These are phyloP conservation scores for Pythium scleroteichum DNA, from an alignment of 352 stramenopile genomes.

Conservation along the genomic window DNA sequence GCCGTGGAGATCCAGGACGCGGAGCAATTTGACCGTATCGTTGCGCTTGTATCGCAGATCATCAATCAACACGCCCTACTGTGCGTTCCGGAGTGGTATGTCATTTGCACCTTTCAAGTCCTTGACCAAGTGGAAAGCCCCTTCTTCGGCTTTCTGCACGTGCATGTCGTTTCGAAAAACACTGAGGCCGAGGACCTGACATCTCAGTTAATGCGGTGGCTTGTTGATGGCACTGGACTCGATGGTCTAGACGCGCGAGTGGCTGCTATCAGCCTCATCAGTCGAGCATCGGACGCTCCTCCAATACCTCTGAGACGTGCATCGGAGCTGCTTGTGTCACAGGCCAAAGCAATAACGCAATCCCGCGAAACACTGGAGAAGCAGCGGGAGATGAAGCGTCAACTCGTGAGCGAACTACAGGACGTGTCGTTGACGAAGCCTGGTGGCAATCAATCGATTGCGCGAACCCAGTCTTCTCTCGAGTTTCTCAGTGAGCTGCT, in stretches of 20 bases:
- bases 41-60: slow-evolving; percentile 44
- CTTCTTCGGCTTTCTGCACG: slow-evolving; percentile 22
- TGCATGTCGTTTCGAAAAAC: slow-evolving; percentile 7
- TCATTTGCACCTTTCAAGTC: slow-evolving; percentile 31
- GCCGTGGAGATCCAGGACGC: slow-evolving; percentile 40
- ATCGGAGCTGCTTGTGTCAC: slow-evolving; percentile 2
- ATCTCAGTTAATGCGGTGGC: slow-evolving; percentile 7
- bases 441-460: background rate
- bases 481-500: slow-evolving; percentile 20
- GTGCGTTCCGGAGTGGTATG: slow-evolving; percentile 49
- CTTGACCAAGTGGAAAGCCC: slow-evolving; percentile 36
- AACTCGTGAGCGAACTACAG: background rate
- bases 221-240: slow-evolving; percentile 6
- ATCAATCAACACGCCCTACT: slow-evolving; percentile 59
- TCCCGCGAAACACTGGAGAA: background rate
- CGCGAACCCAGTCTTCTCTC: background rate
- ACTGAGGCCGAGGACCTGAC: background rate
- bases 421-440: background rate
- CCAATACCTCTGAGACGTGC: background rate
- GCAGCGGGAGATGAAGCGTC: slow-evolving; percentile 1
- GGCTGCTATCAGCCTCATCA: slow-evolving; percentile 1
- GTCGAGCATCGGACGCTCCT: background rate
- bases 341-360: slow-evolving; percentile 9
- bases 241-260: slow-evolving; percentile 4
- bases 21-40: slow-evolving; percentile 30